Evolutionary conservation across 2,329 filamentous ascomycete species (phyloP).

Genomic region (Nemania serpens): DNA sequence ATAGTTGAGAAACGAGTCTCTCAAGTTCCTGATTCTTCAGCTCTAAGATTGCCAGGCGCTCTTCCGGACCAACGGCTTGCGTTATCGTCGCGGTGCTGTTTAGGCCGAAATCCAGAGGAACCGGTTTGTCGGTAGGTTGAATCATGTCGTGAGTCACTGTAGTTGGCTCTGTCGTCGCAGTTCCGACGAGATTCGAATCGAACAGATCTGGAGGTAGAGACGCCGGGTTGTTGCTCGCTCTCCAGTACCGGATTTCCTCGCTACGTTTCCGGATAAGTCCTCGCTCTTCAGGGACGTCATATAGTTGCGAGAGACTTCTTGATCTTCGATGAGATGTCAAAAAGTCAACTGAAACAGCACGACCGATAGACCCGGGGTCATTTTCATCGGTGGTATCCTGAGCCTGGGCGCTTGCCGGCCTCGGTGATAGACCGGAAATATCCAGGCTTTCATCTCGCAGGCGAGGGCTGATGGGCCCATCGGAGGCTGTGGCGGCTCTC

Average conservation of each 20-base stretch:
- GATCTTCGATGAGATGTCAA: constrained; percentile 58
- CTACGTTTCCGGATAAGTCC: constrained; percentile 56
- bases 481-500: constrained; percentile 51
- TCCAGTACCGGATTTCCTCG: constrained; percentile 68
- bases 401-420: constrained; percentile 64
- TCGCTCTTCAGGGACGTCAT: constrained; percentile 45
- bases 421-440: constrained; percentile 61
- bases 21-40: constrained; percentile 58
- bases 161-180: constrained; percentile 29
- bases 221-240: constrained; percentile 61
- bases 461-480: constrained; percentile 46
- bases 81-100: constrained; percentile 62
- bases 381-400: constrained; percentile 49
- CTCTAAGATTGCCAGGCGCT: constrained; percentile 58
- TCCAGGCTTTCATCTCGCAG: constrained; percentile 48
- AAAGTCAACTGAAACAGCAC: constrained; percentile 63
- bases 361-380: constrained; percentile 62
- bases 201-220: constrained; percentile 59
- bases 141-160: constrained; percentile 41
- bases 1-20: constrained; percentile 55
- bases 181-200: constrained; percentile 45
- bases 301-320: constrained; percentile 62
- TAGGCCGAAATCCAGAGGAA: constrained; percentile 61
- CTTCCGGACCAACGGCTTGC: constrained; percentile 58
- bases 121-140: constrained; percentile 44